Evolutionary conservation across 805 yeast species (phyloP), one percentile per base, ranked within the genome.

Genomic region (Metschnikowia amazonensis): DNA sequence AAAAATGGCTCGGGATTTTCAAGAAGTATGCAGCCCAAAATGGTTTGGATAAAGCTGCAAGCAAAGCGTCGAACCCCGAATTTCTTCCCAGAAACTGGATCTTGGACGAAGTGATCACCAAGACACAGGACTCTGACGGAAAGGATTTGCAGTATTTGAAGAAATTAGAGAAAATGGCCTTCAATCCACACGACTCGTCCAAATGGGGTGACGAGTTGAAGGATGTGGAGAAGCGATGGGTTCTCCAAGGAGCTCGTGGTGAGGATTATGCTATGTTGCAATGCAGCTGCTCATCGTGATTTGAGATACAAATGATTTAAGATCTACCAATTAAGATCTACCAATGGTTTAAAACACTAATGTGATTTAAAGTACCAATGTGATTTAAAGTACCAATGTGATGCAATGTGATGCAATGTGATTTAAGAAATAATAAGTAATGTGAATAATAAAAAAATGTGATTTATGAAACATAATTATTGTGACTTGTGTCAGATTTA

Each of bases 31-130:
- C 81, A 8, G 50, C 46, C 0, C 75, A 75, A 37, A 23, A 29
- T 13, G 44, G 46, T 2, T 60, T 59, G 10, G 70, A 90, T 42
- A 53, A 48, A 3, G 50, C 47, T 7, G 53, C 70, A 3, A 79
- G 89, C 39, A 59, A 66, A 5, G 43, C 53, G 2, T 69, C 66
- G 40, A 94, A 92, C 58, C 99, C 98, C 2, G 60, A 79, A 29
- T 92, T 92, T 58, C 75, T 86, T 5, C 94, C 96, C 17, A 75
- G 92, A 48, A 86, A 82, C 51, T 88, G 95, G 89, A 82, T 90
- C 43, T 70, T 94, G 44, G 88, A 89, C 44, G 90, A 89, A 49
- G 96, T 89, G 0, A 82, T 87, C 37, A 74, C 77, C 24, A 66
- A 69, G 36, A 74, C 82, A 0, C 70, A 75, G 30, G 86, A 80